These are phyloP conservation scores for Syzygium oleosum DNA, from an alignment of 345 rosid species.

Conservation along the genomic window DNA sequence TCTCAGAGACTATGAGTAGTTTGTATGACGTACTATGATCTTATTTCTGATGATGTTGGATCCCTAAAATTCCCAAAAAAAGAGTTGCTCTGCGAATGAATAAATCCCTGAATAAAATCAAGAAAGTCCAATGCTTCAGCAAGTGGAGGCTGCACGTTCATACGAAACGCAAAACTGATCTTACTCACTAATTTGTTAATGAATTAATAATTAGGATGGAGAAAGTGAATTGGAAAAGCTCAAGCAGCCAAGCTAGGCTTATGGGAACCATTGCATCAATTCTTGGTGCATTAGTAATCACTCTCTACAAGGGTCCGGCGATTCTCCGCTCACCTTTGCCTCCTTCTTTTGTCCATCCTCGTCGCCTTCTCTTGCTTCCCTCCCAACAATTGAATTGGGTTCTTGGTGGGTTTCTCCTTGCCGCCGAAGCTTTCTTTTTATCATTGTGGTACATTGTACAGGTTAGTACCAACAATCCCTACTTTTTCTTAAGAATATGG, in stretches of 20 bases:
- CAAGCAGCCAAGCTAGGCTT: constrained; percentile 7
- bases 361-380: background rate
- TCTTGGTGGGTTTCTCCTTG: constrained; percentile 10
- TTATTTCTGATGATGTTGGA: background rate
- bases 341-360: background rate
- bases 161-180: background rate
- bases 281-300: constrained; percentile 8
- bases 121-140: background rate
- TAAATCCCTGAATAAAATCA: background rate
- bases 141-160: background rate
- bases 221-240: constrained; percentile 1
- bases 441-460: constrained; percentile 6
- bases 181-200: background rate
- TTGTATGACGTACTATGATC: background rate
- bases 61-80: background rate
- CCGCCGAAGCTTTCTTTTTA: background rate
- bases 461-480: background rate
- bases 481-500: background rate
- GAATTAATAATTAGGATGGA: constrained; percentile 7
- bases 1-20: background rate
- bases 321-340: background rate
- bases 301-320: constrained; percentile 10
- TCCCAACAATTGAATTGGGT: constrained; percentile 1
- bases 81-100: background rate
- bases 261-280: constrained; percentile 12